A percentile compares a stretch with the other conserved stretches of the same genome.
These are phyloP conservation scores for Plasmodium gallinaceum DNA, from an alignment of 169 alveolate genomes.

Conservation along the genomic window DNA sequence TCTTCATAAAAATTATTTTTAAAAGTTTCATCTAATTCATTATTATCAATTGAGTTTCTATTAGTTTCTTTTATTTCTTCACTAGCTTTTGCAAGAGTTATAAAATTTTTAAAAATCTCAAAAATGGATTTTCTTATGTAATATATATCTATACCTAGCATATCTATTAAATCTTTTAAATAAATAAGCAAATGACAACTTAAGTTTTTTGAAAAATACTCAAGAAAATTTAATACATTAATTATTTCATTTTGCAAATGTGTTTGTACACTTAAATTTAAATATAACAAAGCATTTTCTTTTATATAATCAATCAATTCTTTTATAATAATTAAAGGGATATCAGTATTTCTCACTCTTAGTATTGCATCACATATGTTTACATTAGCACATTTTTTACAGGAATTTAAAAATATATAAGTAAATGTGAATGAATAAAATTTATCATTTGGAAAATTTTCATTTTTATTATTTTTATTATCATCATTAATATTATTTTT, in stretches of 20 bases:
- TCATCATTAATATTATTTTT: neutral
- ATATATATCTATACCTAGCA: constrained; percentile 71
- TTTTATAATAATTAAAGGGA: constrained; percentile 77
- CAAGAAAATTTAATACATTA: constrained; percentile 51
- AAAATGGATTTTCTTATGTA: constrained; percentile 66
- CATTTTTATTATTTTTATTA: constrained; percentile 6
- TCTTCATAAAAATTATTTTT: neutral
- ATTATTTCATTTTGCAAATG: constrained; percentile 56
- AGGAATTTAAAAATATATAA: constrained; percentile 48
- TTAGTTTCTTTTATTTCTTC: constrained; percentile 21
- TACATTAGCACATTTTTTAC: constrained; percentile 78
- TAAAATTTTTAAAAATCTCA: constrained; percentile 69
- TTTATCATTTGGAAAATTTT: neutral
- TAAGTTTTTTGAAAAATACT: constrained; percentile 67
- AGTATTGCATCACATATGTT: constrained; percentile 81
- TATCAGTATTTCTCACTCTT: constrained; percentile 73
- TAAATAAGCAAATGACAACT: constrained; percentile 38
- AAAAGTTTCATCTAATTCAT: neutral
- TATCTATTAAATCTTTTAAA: constrained; percentile 53
- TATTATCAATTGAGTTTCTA: neutral
- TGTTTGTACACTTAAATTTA: constrained; percentile 67
- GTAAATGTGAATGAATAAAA: constrained; percentile 64
- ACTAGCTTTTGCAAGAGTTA: constrained; percentile 48
- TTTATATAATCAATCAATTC: constrained; percentile 76
- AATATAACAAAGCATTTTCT: constrained; percentile 78